Percentiles rank a stretch among this genome's conserved stretches.
Conservation (phyloP, 2,329 filamentous ascomycete species). For the Pseudocercospora vitis region DNA sequence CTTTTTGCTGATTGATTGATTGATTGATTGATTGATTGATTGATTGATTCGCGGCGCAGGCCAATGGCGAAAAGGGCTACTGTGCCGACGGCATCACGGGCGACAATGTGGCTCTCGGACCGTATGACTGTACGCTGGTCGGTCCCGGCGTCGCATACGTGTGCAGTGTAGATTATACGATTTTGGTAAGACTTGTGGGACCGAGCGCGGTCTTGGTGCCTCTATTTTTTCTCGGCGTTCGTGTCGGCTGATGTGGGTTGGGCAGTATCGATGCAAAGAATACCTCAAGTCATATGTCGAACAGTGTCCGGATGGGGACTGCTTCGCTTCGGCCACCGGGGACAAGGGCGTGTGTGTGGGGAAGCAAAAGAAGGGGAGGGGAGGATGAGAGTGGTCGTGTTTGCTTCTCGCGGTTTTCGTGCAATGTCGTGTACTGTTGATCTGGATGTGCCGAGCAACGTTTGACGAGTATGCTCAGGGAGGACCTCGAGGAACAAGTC, state of each 20-base stretch:
- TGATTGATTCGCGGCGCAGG: too few species aligned
- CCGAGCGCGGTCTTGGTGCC: neutral
- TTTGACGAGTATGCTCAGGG: too few species aligned
- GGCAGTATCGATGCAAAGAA: slow-evolving; percentile 11
- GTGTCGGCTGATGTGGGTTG: neutral
- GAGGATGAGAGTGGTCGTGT: neutral
- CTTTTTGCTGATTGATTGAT: too few species aligned
- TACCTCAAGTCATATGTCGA: neutral
- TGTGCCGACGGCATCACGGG: slow-evolving; percentile 3
- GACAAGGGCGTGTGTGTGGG: slow-evolving; percentile 12
- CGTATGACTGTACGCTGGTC: slow-evolving; percentile 14
- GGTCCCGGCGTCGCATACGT: slow-evolving; percentile 9
- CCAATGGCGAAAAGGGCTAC: slow-evolving; percentile 4
- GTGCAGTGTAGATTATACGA: slow-evolving; percentile 13
- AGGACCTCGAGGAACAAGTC: too few species aligned
- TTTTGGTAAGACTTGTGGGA: slow-evolving; percentile 9
- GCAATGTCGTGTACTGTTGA: too few species aligned
- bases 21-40: too few species aligned
- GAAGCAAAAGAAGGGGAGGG: neutral
- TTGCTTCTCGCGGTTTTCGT: too few species aligned
- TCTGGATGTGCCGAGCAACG: too few species aligned
- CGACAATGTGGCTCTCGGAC: slow-evolving; percentile 11
- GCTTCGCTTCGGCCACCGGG: slow-evolving; percentile 16
- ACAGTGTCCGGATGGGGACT: slow-evolving; percentile 3
- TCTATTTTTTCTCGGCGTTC: neutral